Conservation (phyloP, 179 eudicot genomes). For the Silene vulgaris region DNA sequence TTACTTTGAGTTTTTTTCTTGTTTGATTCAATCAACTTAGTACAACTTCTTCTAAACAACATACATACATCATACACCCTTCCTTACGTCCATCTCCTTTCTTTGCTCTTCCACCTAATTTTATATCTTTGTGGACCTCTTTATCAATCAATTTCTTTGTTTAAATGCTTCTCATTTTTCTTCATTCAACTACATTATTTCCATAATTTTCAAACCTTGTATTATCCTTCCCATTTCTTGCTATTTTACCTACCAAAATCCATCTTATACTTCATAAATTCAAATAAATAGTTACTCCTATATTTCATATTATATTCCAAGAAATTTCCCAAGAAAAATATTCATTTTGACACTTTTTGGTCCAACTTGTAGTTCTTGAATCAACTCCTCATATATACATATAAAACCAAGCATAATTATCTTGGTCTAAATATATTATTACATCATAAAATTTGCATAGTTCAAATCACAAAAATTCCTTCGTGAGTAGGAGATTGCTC, state of each 20-base stretch:
- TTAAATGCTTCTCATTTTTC: not conserved
- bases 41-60: not conserved
- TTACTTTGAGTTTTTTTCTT: not conserved
- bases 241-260: conserved; percentile 8
- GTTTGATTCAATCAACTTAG: not conserved
- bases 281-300: not conserved
- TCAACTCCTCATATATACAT: not conserved
- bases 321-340: conserved; percentile 3
- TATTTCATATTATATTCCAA: not conserved
- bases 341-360: conserved; percentile 14
- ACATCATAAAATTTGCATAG: not conserved
- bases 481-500: too few relatives aligned
- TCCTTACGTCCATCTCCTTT: not conserved
- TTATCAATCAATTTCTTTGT: not conserved
- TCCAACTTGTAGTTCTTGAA: conserved; percentile 30
- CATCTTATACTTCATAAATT: not conserved
- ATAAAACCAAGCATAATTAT: conserved; percentile 8
- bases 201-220: not conserved
- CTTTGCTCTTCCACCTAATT: not conserved
- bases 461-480: too few relatives aligned
- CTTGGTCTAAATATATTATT: not conserved
- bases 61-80: not conserved
- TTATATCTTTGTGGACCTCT: not conserved
- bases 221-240: not conserved
- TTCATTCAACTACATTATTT: conserved; percentile 9